Evolutionary conservation across 164 flowering plant genomes (phyloP).

Genomic region (Nymphaea thermarum): DNA sequence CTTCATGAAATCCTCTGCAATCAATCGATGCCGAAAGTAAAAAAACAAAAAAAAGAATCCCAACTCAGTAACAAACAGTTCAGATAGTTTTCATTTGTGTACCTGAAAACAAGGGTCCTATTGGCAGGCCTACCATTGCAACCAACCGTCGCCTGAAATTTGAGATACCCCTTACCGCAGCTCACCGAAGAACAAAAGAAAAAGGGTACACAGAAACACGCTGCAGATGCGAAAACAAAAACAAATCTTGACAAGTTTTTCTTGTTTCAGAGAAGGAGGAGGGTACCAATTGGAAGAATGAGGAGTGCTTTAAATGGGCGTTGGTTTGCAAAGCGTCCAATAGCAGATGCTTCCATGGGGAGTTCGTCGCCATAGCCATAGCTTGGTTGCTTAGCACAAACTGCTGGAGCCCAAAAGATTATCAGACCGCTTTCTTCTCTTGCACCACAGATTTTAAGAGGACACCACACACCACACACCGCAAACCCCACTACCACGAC

Average conservation of each 20-base stretch:
- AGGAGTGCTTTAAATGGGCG: conserved; percentile 49
- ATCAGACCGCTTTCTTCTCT: not conserved
- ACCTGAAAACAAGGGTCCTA: conserved; percentile 93
- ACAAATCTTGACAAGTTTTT: no score
- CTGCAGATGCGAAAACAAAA: no score
- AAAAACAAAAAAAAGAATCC: not conserved
- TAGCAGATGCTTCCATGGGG: conserved; percentile 86
- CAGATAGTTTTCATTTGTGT: not conserved
- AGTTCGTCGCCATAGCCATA: conserved; percentile 4
- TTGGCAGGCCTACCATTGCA: conserved; percentile 68
- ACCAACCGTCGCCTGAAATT: conserved; percentile 65
- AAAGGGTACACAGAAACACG: not conserved
- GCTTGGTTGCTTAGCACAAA: not conserved
- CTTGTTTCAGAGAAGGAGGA: not conserved
- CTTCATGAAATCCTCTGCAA: conserved; percentile 65
- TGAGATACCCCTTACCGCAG: not conserved
- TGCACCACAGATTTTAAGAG: no score
- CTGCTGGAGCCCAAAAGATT: not conserved
- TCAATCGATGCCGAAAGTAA: not conserved
- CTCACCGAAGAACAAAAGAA: not conserved
- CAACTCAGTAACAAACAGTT: conserved; percentile 1
- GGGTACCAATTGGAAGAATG: conserved; percentile 58
- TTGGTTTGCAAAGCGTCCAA: conserved; percentile 50
- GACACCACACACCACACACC: no score
- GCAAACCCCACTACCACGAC: no score